phyloP scores from a whole-genome alignment of 1,284 basidiomycete species.

The Pisolithus thermaeus region DNA sequence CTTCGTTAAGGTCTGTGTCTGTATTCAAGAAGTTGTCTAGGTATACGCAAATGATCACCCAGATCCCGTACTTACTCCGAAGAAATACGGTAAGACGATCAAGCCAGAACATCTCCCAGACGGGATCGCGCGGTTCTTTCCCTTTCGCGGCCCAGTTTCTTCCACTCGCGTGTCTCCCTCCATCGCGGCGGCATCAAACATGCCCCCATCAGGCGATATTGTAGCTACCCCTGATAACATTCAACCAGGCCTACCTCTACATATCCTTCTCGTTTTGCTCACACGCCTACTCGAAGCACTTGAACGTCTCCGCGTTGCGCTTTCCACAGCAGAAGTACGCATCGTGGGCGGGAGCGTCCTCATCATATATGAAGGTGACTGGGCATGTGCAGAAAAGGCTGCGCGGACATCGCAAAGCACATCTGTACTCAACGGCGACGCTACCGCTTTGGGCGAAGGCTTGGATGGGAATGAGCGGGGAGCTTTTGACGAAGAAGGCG shows the following conservation, averaged over 20 bases:
- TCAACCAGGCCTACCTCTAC: conserved; percentile 46
- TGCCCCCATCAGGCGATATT: too few species aligned
- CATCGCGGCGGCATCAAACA: too few species aligned
- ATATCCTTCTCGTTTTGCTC: conserved; percentile 57
- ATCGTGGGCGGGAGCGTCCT: conserved; percentile 82
- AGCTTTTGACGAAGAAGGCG: conserved; percentile 26
- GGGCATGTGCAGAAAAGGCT: conserved; percentile 32
- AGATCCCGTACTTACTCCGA: conserved; percentile 59
- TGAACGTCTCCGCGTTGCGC: conserved; percentile 47
- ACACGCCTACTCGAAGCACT: conserved; percentile 51
- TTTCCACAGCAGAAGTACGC: conserved; percentile 61
- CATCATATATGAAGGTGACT: conserved; percentile 80
- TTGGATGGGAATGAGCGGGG: conserved; percentile 14
- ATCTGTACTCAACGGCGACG: conserved; percentile 26
- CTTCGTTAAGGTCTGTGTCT: not conserved
- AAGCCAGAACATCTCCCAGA: conserved; percentile 60
- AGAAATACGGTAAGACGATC: conserved; percentile 79
- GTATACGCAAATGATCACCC: conserved; percentile 64
- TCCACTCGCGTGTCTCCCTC: too few species aligned
- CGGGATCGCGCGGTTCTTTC: conserved; percentile 79
- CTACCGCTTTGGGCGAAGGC: conserved; percentile 17
- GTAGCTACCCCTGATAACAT: too few species aligned
- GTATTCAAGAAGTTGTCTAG: conserved; percentile 32
- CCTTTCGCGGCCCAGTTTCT: conserved; percentile 28
- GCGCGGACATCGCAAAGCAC: conserved; percentile 38